These are phyloP conservation scores for Tulasnella sp. DNA, from an alignment of 768 basidiomycete species.

Conservation along the genomic window DNA sequence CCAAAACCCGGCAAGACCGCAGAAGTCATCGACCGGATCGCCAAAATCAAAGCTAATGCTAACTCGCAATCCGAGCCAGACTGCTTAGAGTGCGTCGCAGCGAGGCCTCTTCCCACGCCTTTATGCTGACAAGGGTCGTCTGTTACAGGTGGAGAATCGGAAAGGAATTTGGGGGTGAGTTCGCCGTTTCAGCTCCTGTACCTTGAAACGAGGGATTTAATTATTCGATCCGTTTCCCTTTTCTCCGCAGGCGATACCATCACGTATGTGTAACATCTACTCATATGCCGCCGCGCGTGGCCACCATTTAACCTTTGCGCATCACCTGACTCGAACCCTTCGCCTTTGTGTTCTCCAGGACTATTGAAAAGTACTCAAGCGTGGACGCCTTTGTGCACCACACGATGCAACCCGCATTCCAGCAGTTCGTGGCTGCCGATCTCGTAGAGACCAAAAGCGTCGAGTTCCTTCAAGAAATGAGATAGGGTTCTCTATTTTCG, in stretches of 20 bases:
- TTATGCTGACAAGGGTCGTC: not conserved
- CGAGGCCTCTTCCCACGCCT: not conserved
- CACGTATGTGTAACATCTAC: not conserved
- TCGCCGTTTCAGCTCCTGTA: not conserved
- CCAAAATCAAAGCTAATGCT: not conserved
- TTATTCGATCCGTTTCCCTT: not conserved
- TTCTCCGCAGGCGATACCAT: not conserved
- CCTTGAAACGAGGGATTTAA: not conserved
- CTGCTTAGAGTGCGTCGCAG: not conserved
- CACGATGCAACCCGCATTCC: not conserved
- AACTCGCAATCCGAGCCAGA: not conserved
- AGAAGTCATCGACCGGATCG: not conserved
- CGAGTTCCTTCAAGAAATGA: not conserved
- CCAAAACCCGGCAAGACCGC: not conserved
- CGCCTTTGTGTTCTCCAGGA: not conserved
- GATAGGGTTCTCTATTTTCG: not conserved
- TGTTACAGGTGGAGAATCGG: not conserved
- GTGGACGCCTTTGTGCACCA: not conserved
- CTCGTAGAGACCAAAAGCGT: conserved; percentile 4
- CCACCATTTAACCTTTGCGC: not conserved
- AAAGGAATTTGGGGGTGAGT: not conserved
- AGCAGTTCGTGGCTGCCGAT: not conserved
- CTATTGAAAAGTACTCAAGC: conserved; percentile 5
- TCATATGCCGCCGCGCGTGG: not conserved
- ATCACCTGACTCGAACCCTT: not conserved